Evolutionary conservation across 495 filamentous ascomycete genomes (phyloP), one percentile per base, ranked within the genome.

Genomic region (Arthonia radiata): DNA sequence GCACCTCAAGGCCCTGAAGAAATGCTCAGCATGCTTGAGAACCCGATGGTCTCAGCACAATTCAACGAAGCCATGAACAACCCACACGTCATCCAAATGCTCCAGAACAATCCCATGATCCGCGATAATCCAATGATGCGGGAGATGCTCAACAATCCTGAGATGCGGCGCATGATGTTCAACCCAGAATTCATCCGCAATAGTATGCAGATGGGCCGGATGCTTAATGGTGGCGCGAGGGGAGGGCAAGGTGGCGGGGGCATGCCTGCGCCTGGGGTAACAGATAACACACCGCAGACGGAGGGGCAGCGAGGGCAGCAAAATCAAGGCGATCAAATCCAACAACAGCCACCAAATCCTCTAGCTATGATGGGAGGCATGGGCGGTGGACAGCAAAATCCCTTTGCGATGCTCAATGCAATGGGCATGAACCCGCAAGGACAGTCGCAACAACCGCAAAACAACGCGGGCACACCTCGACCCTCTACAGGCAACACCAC

Each of bases 31-130:
- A 79, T 91, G 70, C 67, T 99, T 25, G 66, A 69, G 25, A 78
- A 93, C 39, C 89, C 89, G 10, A 59, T 71, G 35, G 67, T 89
- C 26, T 64, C 72, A 33, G 68, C 72, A 16, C 68, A 63, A 17
- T 71, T 99, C 58, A 86, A 83, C 47, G 89, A 92, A 49, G 80
- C 83, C 16, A 65, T 99, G 36, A 70, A 80, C 39, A 94, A 99
- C 50, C 86, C 89, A 6, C 61, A 64, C 9, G 71, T 94, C 43
- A 61, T 94, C 35, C 77, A 93, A 35, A 71, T 82, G 59, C 81
- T 94, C 65, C 6, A 6, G 7, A 22, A 22, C 11, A 22, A 11
- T 11, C 19, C 19, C 7, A 22, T 22, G 19, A 79, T 90, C 30
- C 61, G 73, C 31, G 62, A 71, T 26, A 89, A 82, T 43, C 89